A percentile compares a stretch with the other conserved stretches of the same genome.
Conservation (phyloP, 371 early-diverging fungal genomes). For the Fennellomyces sp. region DNA sequence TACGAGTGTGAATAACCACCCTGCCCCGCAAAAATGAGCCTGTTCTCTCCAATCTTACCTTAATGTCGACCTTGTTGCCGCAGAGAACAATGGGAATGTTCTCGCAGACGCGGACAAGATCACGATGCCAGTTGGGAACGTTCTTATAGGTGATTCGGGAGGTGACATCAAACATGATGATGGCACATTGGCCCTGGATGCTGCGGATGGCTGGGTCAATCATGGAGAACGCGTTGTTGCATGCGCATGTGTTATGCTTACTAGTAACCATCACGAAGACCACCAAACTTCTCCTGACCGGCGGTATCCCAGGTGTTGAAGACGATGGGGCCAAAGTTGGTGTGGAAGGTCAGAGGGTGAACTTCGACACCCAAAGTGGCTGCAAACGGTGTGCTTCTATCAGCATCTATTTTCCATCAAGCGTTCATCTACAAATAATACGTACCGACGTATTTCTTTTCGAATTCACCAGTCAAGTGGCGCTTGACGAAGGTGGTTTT, state of each 20-base stretch:
- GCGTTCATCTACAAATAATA: slow-evolving; percentile 2
- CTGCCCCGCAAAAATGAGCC: no score
- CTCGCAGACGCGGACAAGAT: slow-evolving; percentile 98
- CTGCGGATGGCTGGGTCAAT: slow-evolving; percentile 28
- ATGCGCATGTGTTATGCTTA: slow-evolving; percentile 57
- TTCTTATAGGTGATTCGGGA: slow-evolving; percentile 99
- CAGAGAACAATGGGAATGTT: slow-evolving; percentile 99
- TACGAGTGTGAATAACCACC: no score
- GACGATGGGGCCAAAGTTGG: slow-evolving; percentile 94
- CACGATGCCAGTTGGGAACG: slow-evolving; percentile 99
- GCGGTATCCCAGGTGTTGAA: slow-evolving; percentile 99
- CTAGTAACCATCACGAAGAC: slow-evolving; percentile 99
- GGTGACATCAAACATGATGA: slow-evolving; percentile 99
- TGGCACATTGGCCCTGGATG: slow-evolving; percentile 99
- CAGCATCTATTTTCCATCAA: background rate
- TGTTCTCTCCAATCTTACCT: no score
- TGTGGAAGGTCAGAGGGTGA: slow-evolving; percentile 96
- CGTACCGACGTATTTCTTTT: slow-evolving; percentile 99
- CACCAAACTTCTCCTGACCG: slow-evolving; percentile 99
- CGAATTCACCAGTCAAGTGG: slow-evolving; percentile 99
- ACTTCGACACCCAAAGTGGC: slow-evolving; percentile 99
- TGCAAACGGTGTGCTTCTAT: slow-evolving; percentile 20
- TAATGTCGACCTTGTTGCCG: slow-evolving; percentile 99
- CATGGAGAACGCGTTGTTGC: background rate
- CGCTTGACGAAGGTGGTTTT: slow-evolving; percentile 99